Evolutionary conservation across 192 early-diverging fungal species (phyloP), one percentile per base, ranked within the genome.

Genomic region (Coemansia sp.): DNA sequence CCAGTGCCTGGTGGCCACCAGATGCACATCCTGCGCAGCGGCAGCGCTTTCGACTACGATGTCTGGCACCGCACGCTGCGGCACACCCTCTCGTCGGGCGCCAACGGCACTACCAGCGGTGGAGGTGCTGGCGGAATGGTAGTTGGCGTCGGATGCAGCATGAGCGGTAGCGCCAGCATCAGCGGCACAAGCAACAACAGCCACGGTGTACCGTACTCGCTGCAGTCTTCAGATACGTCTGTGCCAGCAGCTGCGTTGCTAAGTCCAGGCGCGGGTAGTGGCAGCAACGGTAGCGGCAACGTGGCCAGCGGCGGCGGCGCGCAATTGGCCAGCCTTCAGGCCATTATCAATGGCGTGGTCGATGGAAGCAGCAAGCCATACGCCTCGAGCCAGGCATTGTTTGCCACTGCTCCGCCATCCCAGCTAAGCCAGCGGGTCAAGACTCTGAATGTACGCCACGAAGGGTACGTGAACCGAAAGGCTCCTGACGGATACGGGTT

Each of bases 391-490:
- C 71, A 69, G 54, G 42, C 50, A 17, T 32, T 56, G 60, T 59
- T 64, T 45, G 42, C 42, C 2, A 48, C 78, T 18, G 56, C 50
- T 14, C 48, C 73, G 57, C 66, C 71, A 50, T 61, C 74, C 55
- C 71, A 73, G 58, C 56, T 66, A n/a, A 64, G 40, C 49, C 73
- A 72, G 48, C 69, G 66, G 60, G 55, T 58, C 52, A 68, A 62
- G 34, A 14, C 51, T 61, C 72, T 72, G 22, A 55, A 67, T 10
- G 64, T 65, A 12, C 71, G 72, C 48, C 75, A 84, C 56, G 69
- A 75, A 52, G 78, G 83, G 59, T 80, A 80, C 50, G 69, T 84
- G 48, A 73, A 77, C 64, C 67, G 77, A 56, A 80, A 81, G 69
- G 65, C 69, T 2, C 62, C 71, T 16, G 64, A 75, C 22, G 77